A percentile compares a stretch with the other conserved stretches of the same genome.
These are phyloP conservation scores for Aspergillus chevalieri DNA, from an alignment of 2,329 filamentous ascomycete species.

Conservation along the genomic window DNA sequence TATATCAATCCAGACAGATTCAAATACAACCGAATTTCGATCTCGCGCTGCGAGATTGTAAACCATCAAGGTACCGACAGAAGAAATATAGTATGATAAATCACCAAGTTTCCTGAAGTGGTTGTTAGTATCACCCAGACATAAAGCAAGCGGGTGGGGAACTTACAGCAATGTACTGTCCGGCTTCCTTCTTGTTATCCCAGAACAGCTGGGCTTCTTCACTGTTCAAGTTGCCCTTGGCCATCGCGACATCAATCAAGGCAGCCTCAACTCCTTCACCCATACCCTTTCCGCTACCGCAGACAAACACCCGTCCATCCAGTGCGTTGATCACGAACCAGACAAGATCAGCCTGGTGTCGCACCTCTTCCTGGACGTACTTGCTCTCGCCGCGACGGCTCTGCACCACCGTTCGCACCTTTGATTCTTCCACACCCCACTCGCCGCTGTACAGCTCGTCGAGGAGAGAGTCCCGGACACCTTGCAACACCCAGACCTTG, in stretches of 20 bases:
- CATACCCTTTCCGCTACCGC: conserved; percentile 93
- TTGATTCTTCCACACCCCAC: conserved; percentile 86
- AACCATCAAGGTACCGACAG: no score
- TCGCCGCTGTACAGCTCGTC: conserved; percentile 97
- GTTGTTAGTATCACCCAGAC: no score
- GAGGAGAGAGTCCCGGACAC: conserved; percentile 84
- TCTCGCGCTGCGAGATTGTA: no score
- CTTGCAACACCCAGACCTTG: conserved; percentile 96
- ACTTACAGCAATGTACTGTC: conserved; percentile 82
- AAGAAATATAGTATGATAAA: no score
- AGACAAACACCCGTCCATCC: conserved; percentile 95
- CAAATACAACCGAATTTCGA: no score
- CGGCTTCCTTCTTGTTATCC: conserved; percentile 82
- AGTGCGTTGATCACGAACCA: conserved; percentile 96
- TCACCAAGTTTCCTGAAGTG: no score
- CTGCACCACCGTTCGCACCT: conserved; percentile 76
- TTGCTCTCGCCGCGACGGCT: conserved; percentile 69
- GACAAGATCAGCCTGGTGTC: conserved; percentile 86
- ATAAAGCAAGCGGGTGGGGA: not conserved
- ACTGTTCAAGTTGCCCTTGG: conserved; percentile 77
- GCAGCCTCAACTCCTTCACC: conserved; percentile 90
- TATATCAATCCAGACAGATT: no score
- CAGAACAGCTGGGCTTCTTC: conserved; percentile 84
- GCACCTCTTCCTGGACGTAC: conserved; percentile 95
- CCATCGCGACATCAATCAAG: conserved; percentile 83